Base-by-base conservation (phyloP, 1,284 basidiomycete genomes). In the Puccinia horiana region DNA sequence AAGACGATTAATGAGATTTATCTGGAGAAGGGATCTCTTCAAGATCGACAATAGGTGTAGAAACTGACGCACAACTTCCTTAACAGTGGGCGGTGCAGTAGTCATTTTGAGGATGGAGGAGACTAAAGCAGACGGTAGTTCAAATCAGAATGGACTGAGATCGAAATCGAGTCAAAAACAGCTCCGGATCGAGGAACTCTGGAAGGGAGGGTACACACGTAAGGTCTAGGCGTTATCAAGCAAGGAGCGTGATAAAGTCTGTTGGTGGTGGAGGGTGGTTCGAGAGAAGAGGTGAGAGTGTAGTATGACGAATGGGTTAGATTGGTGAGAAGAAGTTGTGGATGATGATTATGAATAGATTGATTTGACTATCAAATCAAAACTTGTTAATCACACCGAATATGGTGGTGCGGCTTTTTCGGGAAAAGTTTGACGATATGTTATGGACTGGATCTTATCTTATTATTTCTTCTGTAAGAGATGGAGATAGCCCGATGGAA, bases 31-130 rank as follows among this genome's bases (percentile, higher is more conserved):
- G 8, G n/a, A 29, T 4, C 32, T 63, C 32, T n/a, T 11, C 14
- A 37, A 35, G 18, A 32, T 65, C 18, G 18, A 5, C 20, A 6
- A 26, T 69, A n/a, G 35, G 18, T 26, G 32, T 20, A 32, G 37
- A 8, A n/a, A 14, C 29, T 20, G 54, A 56, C 73, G 52, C 40
- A 75, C 73, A 14, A 75, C 37, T 75, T 75, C 52, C 40, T 37
- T 56, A 3, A 75, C 73, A 5, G 73, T 75, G 20, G 73, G 14
- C 14, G 73, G 73, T 23, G 54, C 73, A 14, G 54, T 75, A 37
- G 73, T 40, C 73, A 75, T 75, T n/a, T 75, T 58, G 73, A 75
- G 73, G 49, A 1, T 47, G 12, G 26, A 40, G 29, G 12, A 52
- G 20, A 23, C 49, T 54, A 12, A 54, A n/a, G 70, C 44, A 8